These are phyloP conservation scores for Podaxis sp. DNA, from an alignment of 768 basidiomycete genomes.

Conservation along the genomic window DNA sequence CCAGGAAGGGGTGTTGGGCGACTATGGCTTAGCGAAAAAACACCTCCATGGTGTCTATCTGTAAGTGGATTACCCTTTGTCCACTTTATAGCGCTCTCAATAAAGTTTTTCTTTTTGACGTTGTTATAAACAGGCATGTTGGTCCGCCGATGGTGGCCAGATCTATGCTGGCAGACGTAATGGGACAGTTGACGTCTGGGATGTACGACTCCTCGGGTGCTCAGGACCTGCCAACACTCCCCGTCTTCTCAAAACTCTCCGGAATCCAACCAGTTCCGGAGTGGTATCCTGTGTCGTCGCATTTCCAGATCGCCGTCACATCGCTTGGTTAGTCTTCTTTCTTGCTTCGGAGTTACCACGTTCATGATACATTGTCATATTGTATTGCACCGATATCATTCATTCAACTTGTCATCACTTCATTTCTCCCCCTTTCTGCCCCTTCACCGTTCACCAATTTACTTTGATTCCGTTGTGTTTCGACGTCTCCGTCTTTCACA, in stretches of 20 bases:
- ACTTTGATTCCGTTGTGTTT: background rate
- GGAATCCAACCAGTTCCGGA: conserved; percentile 85
- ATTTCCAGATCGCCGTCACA: conserved; percentile 88
- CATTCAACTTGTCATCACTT: conserved; percentile 7
- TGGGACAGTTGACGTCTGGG: conserved; percentile 91
- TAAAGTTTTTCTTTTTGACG: background rate
- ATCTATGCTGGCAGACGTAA: conserved; percentile 91
- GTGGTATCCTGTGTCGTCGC: conserved; percentile 89
- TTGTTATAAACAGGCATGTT: conserved; percentile 68
- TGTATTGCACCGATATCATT: background rate
- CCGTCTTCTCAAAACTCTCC: conserved; percentile 72
- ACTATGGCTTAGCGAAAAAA: conserved; percentile 87
- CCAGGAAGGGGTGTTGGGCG: conserved; percentile 73
- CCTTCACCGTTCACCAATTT: background rate
- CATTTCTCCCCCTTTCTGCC: background rate
- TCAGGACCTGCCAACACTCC: conserved; percentile 63
- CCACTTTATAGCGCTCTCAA: background rate
- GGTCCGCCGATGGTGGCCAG: conserved; percentile 85
- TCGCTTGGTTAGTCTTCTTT: conserved; percentile 68
- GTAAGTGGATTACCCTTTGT: conserved; percentile 41
- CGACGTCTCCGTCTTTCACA: background rate
- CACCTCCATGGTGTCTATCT: conserved; percentile 94
- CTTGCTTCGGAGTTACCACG: background rate
- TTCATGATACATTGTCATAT: background rate
- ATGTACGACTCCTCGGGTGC: conserved; percentile 76